Percentiles rank a stretch among this genome's conserved stretches.
Evolutionary conservation across 305 asterid genomes (phyloP).

Genomic region (Nicotiana rustica): DNA sequence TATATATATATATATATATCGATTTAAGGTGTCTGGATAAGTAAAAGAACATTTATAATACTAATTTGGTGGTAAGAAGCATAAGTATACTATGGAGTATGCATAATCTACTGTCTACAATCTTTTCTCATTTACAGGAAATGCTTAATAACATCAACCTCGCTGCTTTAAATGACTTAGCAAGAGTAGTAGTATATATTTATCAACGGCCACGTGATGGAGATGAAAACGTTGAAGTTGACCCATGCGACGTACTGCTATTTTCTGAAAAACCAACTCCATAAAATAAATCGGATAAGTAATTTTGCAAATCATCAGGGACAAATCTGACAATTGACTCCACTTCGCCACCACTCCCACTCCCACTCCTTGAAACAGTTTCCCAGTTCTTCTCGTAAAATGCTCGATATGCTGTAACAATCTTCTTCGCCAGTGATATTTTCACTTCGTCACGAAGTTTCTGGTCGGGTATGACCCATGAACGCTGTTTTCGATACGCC

Average conservation of each 20-base stretch:
- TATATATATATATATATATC: too few relatives aligned
- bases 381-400: conserved; percentile 54
- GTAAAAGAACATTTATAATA: too few relatives aligned
- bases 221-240: conserved; percentile 24
- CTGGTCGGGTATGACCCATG: conserved; percentile 88
- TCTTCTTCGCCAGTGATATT: conserved; percentile 47
- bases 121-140: too few relatives aligned
- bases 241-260: conserved; percentile 40
- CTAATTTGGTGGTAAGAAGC: too few relatives aligned
- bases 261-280: conserved; percentile 36
- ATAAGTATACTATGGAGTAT: too few relatives aligned
- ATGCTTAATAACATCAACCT: too few relatives aligned
- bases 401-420: conserved; percentile 55
- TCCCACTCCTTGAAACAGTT: conserved; percentile 19
- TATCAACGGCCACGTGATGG: conserved; percentile 38
- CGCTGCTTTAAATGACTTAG: too few relatives aligned
- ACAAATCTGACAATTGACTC: conserved; percentile 58
- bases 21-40: too few relatives aligned
- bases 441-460: conserved; percentile 58
- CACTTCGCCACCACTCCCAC: conserved; percentile 34
- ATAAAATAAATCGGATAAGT: conserved; percentile 65
- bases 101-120: too few relatives aligned
- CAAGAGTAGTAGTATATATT: too few relatives aligned
- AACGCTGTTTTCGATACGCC: conserved; percentile 56
- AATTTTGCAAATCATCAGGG: conserved; percentile 76